Evolutionary conservation across 257 asterid species (phyloP), one percentile per base, ranked within the genome.

Genomic region (Solanum chiquidenum): DNA sequence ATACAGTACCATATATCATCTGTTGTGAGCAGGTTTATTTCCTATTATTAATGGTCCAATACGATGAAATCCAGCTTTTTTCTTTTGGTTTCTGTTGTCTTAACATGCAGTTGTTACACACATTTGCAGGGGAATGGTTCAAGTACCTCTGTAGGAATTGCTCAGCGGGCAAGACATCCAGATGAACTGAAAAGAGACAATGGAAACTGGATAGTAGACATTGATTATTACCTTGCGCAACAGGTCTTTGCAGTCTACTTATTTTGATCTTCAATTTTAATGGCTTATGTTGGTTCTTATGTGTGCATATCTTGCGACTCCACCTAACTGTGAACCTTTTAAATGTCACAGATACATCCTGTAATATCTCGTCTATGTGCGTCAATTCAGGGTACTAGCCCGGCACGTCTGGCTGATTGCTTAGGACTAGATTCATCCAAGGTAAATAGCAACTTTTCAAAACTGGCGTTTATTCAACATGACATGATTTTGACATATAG

Each of bases 121-220:
- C 86, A 69, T 86, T 85, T 88, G 69, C 86, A 97, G 99, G 99
- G 96, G 87, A 93, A 87, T 88, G 93, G 93, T 86, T 92, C 95
- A n/a, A 87, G 93, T 87, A 79, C 92, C 89, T 92, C 98, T 29
- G 90, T 87, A 12, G 99, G 99, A 73, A 97, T 97, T 90, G 95
- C 99, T 87, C 99, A 93, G 91, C 96, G 99, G 84, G 99, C 99
- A 83, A 97, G 98, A 84, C 99, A 97, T 92, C 99, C 99, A 20
- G 99, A 96, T 89, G 99, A 97, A 90, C 94, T 97, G 91, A 96
- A 91, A 89, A 93, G 64, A 79, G 96, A 94, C 92, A 94, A 92
- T 80, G 95, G 87, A 66, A 95, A 89, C 87, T 97, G 99, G 98
- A 95, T 94, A 35, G 88, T 97, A 89, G 99, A 97, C 93, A 94